Evolutionary conservation across 75 land plant genomes (phyloP).

Genomic region (Gnetum montanum): DNA sequence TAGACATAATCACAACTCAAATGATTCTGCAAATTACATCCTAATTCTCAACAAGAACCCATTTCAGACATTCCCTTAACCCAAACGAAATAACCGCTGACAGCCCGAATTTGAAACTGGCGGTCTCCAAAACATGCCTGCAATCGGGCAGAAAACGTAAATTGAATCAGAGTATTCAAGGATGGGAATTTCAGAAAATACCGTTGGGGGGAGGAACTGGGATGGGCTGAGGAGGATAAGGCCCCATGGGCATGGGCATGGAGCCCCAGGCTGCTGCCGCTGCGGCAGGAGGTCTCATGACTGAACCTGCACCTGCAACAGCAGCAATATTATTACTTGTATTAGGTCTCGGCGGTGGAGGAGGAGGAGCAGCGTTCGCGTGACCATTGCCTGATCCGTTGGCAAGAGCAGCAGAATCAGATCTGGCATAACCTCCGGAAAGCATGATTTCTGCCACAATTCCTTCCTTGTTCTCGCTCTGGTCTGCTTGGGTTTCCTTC

Average conservation of each 20-base stretch:
- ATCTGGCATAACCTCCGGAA: slow-evolving; percentile 3
- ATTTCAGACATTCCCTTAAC: not conserved
- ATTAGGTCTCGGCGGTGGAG: not conserved
- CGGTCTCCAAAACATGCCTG: too few species aligned
- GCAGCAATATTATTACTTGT: not conserved
- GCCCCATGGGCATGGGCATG: slow-evolving; percentile 3
- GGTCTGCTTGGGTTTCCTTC: not conserved
- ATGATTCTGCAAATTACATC: not conserved
- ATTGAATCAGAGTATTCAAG: not conserved
- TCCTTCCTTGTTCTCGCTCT: not conserved
- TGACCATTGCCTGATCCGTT: slow-evolving; percentile 7
- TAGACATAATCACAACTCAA: not conserved
- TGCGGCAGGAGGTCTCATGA: too few species aligned
- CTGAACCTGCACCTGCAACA: too few species aligned
- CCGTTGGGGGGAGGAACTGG: slow-evolving; percentile 1
- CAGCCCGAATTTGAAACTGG: too few species aligned
- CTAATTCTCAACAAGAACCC: not conserved
- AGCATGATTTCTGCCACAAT: not conserved
- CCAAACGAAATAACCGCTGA: not conserved
- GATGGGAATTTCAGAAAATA: not conserved
- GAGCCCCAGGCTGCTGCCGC: slow-evolving; percentile 1
- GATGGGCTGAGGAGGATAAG: slow-evolving; percentile 2
- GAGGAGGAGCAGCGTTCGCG: not conserved
- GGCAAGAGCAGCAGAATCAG: not conserved
- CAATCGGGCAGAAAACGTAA: not conserved